Base-by-base conservation (phyloP, 169 alveolate genomes). In the Cryptosporidium ryanae region DNA sequence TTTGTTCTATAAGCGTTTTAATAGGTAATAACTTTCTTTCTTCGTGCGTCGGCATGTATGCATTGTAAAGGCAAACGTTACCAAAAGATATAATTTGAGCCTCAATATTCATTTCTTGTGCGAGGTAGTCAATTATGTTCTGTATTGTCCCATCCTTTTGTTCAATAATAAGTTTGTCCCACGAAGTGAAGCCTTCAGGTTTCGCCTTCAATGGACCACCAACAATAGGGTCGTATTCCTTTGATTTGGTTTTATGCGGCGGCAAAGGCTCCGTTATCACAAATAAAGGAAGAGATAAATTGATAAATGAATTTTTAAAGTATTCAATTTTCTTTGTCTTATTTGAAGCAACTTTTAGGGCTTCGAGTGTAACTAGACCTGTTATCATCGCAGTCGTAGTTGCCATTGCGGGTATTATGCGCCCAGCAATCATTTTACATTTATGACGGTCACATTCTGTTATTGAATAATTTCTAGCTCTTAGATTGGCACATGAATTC, bases 391-490 rank as follows among this genome's bases (percentile, higher is more conserved):
- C 99, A 17, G 99, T 98, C 25, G 99, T 98, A 27, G 99, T 98
- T 54, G 99, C 99, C 55, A 98, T 96, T 59, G 99, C 99, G 25
- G 99, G 99, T 38, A 98, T 97, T 70, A 98, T 98, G 91, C 97
- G 97, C 27, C 99, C 99, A 13, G 99, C 99, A 34, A 98, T 98
- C 96, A 98, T 94, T 91, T 98, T 98, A 23, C 98, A 97, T 95
- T 98, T 96, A 67, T 93, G 93, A n/a, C 91, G 57, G 44, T 90
- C 94, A 76, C 98, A 95, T 70, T 97, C 98, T 66, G 91, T 91
- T 18, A 97, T 96, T 84, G 93, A 96, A 90, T 98, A 98, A 92
- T 98, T 98, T 64, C 97, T 92, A 5, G 99, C 99, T 82, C 99
- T 96, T 90, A 98, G 90, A 82, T 96, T 97, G 13, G 99, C 95